Evolutionary conservation across 2,329 filamentous ascomycete species (phyloP), one percentile per base, ranked within the genome.

Genomic region (Xylaria sp.): DNA sequence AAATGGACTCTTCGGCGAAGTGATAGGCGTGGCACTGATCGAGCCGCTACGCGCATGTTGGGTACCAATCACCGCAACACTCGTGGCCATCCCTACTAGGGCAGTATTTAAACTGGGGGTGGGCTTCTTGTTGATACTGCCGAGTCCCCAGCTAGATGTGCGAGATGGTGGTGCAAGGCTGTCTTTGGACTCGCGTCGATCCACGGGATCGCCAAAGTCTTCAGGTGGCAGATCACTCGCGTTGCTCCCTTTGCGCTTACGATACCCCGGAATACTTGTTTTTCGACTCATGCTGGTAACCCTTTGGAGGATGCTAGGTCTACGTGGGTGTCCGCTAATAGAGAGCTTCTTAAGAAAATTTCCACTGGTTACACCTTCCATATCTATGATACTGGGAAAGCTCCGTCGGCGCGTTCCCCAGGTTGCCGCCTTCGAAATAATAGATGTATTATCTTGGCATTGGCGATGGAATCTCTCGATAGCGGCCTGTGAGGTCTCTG

Each of bases 371-470:
- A 90, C 80, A 20, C 84, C 87, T 42, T 90, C 88, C 31, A 88
- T 79, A 63, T 92, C 89, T 5, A 81, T 69, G 62, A 84, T 72
- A 71, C 85, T 89, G 1, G 89, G 87, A 55, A 91, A 81, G 75
- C 90, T 90, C 64, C 86, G 85, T 47, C 89, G 86, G 6, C 87
- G 85, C 1, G 90, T 93, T 17, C 90, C 90, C 83, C 90, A 89
- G 0, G 90, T 93, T 20, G 90, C 90, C 15, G 88, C 85, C 68
- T 86, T 82, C 1, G 88, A 90, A 10, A 89, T 77, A 11, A 89
- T 81, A 0, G 88, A 90, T 31, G 83, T 84, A 54, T 82, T 88
- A 68, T 89, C 86, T 22, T 81, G 81, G 61, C 80, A 84, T 80
- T 86, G 81, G 11, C 79, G 79, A 69, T 87, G 79, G 61, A 85